Percentiles rank a stretch among this genome's conserved stretches.
These are phyloP conservation scores for Gracilaria caudata DNA, from an alignment of 23 red algal genomes.

Conservation along the genomic window DNA sequence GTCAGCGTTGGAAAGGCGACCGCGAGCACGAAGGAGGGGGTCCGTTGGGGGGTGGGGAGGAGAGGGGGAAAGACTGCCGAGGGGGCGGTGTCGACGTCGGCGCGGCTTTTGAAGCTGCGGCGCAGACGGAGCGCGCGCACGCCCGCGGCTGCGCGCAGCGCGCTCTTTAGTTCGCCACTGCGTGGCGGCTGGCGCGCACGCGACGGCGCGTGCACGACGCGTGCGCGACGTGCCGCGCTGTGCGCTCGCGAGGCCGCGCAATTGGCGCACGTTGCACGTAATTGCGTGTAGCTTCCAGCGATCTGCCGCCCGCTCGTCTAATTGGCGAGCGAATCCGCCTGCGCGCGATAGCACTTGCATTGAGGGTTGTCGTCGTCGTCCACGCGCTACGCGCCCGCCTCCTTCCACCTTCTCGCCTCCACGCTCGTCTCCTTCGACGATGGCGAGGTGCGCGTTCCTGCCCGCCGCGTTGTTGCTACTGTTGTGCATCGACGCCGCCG, in stretches of 20 bases:
- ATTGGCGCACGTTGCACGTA: not conserved
- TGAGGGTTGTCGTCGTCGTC: not conserved
- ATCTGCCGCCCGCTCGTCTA: not conserved
- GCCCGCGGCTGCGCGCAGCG: constrained; percentile 3
- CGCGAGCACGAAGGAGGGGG: not conserved
- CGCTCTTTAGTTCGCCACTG: constrained; percentile 4
- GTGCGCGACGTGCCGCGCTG: constrained; percentile 34
- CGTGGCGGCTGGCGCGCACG: constrained; percentile 10
- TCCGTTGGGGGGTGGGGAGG: not conserved
- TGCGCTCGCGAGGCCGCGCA: not conserved
- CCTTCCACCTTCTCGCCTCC: not conserved
- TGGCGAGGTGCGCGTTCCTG: not conserved
- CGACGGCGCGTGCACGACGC: constrained; percentile 26
- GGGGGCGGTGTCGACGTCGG: not conserved
- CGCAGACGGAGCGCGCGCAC: constrained; percentile 4
- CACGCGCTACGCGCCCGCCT: not conserved
- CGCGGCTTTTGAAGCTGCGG: constrained; percentile 33
- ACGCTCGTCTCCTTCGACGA: not conserved
- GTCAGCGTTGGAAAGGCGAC: too few species aligned
- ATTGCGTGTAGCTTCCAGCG: constrained; percentile 15
- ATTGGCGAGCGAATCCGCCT: not conserved
- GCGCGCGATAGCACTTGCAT: not conserved
- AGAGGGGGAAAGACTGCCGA: not conserved
- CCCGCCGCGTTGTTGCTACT: not conserved
- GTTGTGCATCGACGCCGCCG: not conserved